Conservation (phyloP, 768 basidiomycete genomes). For the Fomitopsis serialis region DNA sequence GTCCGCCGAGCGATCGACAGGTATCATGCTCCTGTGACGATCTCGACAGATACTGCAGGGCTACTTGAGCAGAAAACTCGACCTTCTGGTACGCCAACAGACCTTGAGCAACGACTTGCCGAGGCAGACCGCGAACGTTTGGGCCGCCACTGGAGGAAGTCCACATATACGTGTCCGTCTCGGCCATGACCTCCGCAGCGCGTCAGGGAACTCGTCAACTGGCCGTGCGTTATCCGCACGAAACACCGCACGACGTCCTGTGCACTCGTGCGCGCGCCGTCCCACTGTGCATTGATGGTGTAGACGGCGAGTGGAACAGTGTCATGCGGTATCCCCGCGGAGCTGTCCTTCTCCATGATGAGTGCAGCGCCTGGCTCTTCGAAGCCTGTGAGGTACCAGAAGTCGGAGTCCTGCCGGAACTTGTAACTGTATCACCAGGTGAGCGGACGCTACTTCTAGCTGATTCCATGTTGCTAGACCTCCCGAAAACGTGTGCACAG, state of each 20-base stretch:
- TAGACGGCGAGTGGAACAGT: conserved; percentile 73
- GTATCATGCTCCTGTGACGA: conserved; percentile 45
- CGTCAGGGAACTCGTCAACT: conserved; percentile 48
- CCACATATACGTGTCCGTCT: conserved; percentile 33
- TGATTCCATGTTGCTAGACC: too few relatives aligned
- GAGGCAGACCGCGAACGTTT: conserved; percentile 28
- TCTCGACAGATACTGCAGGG: conserved; percentile 17
- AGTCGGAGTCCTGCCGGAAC: conserved; percentile 87
- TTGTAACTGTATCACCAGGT: conserved; percentile 65
- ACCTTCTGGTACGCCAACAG: neutral
- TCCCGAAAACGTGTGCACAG: too few relatives aligned
- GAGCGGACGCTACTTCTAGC: neutral
- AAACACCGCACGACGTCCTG: conserved; percentile 65
- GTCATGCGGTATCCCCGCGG: conserved; percentile 80
- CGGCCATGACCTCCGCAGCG: conserved; percentile 52
- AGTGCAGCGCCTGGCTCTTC: conserved; percentile 90
- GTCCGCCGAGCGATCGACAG: conserved; percentile 43
- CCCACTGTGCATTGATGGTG: conserved; percentile 85
- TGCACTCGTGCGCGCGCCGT: conserved; percentile 77
- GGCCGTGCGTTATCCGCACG: conserved; percentile 69
- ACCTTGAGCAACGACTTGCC: conserved; percentile 53
- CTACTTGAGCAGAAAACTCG: neutral
- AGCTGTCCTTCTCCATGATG: conserved; percentile 72
- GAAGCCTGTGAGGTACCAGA: conserved; percentile 96
- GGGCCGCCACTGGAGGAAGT: conserved; percentile 19